phyloP scores from a whole-genome alignment of 495 filamentous ascomycete genomes.

The Hypoxylon subgilvum region DNA sequence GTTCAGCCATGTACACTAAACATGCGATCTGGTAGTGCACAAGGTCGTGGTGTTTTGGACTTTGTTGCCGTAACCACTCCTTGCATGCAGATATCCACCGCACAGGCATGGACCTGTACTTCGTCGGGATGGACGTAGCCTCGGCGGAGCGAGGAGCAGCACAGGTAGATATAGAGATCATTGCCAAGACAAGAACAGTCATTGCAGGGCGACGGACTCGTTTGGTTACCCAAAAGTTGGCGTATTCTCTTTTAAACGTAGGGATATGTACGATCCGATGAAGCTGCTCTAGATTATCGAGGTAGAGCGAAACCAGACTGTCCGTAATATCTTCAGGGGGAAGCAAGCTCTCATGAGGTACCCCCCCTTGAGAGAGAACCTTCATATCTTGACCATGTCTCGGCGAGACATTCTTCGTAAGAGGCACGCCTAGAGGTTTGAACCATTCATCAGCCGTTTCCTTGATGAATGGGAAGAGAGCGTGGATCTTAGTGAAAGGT shows the following conservation, averaged over 20 bases:
- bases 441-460: slow-evolving; percentile 54
- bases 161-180: slow-evolving; percentile 50
- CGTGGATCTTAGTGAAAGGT: slow-evolving; percentile 41
- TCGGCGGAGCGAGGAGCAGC: slow-evolving; percentile 38
- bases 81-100: slow-evolving; percentile 50
- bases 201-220: slow-evolving; percentile 45
- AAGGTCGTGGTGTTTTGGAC: slow-evolving; percentile 51
- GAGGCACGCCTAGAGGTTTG: slow-evolving; percentile 44
- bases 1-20: slow-evolving; percentile 52
- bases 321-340: slow-evolving; percentile 48
- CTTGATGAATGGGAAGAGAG: slow-evolving; percentile 53
- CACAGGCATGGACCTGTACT: slow-evolving; percentile 37
- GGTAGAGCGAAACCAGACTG: slow-evolving; percentile 47
- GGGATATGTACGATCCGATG: slow-evolving; percentile 56
- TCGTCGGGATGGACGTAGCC: slow-evolving; percentile 3
- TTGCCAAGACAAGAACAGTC: slow-evolving; percentile 49
- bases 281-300: slow-evolving; percentile 54
- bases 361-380: slow-evolving; percentile 40
- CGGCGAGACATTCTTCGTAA: slow-evolving; percentile 45
- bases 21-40: slow-evolving; percentile 56
- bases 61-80: slow-evolving; percentile 46
- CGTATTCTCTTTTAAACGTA: slow-evolving; percentile 51
- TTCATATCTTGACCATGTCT: slow-evolving; percentile 37
- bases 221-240: slow-evolving; percentile 49
- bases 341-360: slow-evolving; percentile 46